Percentiles rank a stretch among this genome's conserved stretches.
phyloP scores from a whole-genome alignment of 2,329 filamentous ascomycete genomes.

The Passalora sequoiae region DNA sequence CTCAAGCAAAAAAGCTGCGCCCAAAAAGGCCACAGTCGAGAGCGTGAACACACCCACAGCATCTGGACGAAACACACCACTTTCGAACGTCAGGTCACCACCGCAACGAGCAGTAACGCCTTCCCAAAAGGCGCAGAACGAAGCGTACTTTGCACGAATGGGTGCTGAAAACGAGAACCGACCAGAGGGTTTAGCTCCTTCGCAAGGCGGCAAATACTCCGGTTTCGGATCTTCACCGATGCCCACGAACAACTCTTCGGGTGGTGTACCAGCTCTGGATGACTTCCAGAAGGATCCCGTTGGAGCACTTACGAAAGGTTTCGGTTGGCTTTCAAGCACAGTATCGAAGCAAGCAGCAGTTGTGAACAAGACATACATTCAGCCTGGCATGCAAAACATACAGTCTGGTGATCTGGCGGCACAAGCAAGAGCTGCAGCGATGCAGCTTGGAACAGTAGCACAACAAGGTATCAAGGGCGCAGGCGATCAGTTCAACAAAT shows the following conservation, averaged over 20 bases:
- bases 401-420: constrained; percentile 53
- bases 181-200: constrained; percentile 70
- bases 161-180: constrained; percentile 76
- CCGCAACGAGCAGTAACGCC: constrained; percentile 25
- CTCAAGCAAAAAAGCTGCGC: constrained; percentile 15
- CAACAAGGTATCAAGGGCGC: constrained; percentile 65
- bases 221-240: constrained; percentile 80
- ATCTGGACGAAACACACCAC: constrained; percentile 26
- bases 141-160: constrained; percentile 83
- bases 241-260: constrained; percentile 37
- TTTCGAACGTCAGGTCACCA: constrained; percentile 16
- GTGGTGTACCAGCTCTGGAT: constrained; percentile 63
- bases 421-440: constrained; percentile 56
- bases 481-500: constrained; percentile 74
- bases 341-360: constrained; percentile 87
- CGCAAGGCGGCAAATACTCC: constrained; percentile 83
- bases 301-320: constrained; percentile 81
- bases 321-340: constrained; percentile 87
- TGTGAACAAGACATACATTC: constrained; percentile 85
- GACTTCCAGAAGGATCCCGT: constrained; percentile 90
- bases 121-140: constrained; percentile 60
- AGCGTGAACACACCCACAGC: constrained; percentile 19
- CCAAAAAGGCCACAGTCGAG: constrained; percentile 24
- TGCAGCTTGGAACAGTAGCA: constrained; percentile 51
- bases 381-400: constrained; percentile 81